These are phyloP conservation scores for Phytophthora fragariae DNA, from an alignment of 352 stramenopile genomes.

Conservation along the genomic window DNA sequence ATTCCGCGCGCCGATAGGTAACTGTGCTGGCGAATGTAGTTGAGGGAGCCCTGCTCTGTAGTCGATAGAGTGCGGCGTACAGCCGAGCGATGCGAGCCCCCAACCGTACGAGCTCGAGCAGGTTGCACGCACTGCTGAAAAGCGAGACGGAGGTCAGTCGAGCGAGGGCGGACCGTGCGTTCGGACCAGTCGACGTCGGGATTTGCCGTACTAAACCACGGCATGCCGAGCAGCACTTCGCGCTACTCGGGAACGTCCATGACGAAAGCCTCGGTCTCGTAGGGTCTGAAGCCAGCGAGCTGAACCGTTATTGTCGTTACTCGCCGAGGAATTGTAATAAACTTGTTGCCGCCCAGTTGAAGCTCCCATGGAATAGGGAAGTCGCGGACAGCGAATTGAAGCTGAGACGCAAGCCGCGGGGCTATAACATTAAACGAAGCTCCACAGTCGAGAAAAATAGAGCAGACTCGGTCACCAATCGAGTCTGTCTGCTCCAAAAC, in stretches of 20 bases:
- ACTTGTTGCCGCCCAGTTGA: not conserved
- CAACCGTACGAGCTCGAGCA: not conserved
- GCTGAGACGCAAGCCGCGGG: not conserved
- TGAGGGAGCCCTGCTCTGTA: not conserved
- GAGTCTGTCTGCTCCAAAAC: not conserved
- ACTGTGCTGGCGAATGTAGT: not conserved
- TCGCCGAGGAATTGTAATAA: not conserved
- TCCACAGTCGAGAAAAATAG: not conserved
- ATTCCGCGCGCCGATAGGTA: not conserved
- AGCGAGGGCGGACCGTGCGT: not conserved
- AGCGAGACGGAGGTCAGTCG: not conserved
- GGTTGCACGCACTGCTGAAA: not conserved
- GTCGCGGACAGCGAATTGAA: not conserved
- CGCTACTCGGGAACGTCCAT: not conserved
- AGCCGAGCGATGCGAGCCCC: not conserved
- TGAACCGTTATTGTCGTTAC: not conserved
- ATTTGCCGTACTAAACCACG: not conserved
- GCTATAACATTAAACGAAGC: not conserved
- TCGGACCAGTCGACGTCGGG: not conserved
- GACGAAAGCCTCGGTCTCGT: not conserved
- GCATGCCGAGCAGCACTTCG: not conserved
- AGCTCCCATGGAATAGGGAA: not conserved
- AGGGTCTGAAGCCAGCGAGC: not conserved
- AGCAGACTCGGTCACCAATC: not conserved
- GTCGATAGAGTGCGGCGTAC: not conserved